These are phyloP conservation scores for Ceriops tagal DNA, from an alignment of 345 rosid genomes.

Conservation along the genomic window DNA sequence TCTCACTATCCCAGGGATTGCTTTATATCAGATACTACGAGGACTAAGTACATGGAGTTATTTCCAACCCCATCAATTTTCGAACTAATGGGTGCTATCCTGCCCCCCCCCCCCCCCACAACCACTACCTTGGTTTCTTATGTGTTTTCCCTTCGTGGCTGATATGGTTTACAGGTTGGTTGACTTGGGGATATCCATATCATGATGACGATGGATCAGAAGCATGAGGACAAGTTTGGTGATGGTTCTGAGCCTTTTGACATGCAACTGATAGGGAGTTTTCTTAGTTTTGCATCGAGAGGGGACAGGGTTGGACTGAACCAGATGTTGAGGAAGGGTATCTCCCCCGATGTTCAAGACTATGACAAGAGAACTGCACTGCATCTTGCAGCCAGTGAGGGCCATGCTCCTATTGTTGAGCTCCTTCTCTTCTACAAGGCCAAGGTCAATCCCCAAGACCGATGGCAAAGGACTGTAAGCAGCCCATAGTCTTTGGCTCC, in stretches of 20 bases:
- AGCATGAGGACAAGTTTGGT: conserved; percentile 9
- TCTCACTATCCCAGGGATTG: too few relatives aligned
- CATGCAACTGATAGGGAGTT: conserved; percentile 60
- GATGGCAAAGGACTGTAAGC: conserved; percentile 54
- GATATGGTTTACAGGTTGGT: background rate
- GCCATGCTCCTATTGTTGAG: conserved; percentile 58
- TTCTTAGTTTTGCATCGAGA: conserved; percentile 55
- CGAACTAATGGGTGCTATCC: too few relatives aligned
- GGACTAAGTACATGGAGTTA: too few relatives aligned
- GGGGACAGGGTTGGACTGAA: conserved; percentile 64
- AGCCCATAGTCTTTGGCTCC: background rate
- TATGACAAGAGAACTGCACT: conserved; percentile 56
- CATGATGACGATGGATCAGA: conserved; percentile 21
- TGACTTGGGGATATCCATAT: background rate
- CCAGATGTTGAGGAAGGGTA: conserved; percentile 52
- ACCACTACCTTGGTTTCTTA: too few relatives aligned
- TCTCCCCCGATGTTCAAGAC: conserved; percentile 57
- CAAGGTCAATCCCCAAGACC: conserved; percentile 51
- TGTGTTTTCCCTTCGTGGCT: background rate
- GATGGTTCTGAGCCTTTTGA: conserved; percentile 29
- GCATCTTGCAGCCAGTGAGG: conserved; percentile 66
- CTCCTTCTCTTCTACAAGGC: conserved; percentile 57
- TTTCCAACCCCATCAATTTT: too few relatives aligned
- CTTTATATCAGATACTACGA: too few relatives aligned
- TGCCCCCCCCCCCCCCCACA: too few relatives aligned